These are phyloP conservation scores for Collybia sordida DNA, from an alignment of 768 basidiomycete genomes.

Conservation along the genomic window DNA sequence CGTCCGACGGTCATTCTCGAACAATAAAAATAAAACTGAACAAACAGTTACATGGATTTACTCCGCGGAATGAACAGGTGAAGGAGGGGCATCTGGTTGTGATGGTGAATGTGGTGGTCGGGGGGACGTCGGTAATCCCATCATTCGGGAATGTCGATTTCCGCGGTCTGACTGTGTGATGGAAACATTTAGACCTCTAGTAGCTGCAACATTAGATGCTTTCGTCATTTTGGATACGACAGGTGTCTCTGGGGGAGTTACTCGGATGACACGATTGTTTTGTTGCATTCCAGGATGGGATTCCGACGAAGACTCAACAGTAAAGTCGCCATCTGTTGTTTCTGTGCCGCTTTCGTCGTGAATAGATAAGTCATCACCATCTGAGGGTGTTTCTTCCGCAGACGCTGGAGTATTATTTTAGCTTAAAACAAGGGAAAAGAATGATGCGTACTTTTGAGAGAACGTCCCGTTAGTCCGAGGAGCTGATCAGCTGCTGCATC, in stretches of 20 bases:
- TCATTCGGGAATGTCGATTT: slow-evolving; percentile 63
- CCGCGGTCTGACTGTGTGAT: slow-evolving; percentile 49
- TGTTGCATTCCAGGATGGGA: slow-evolving; percentile 33
- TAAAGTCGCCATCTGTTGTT: slow-evolving; percentile 58
- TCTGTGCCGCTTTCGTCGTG: slow-evolving; percentile 79
- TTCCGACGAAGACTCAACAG: slow-evolving; percentile 46
- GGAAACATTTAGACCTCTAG: slow-evolving; percentile 68
- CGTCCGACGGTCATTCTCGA: not conserved
- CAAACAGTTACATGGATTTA: slow-evolving; percentile 14
- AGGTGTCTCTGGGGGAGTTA: slow-evolving; percentile 43
- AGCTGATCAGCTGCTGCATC: slow-evolving; percentile 82
- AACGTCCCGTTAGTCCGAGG: slow-evolving; percentile 74
- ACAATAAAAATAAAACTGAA: slow-evolving; percentile 10
- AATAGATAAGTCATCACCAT: slow-evolving; percentile 65
- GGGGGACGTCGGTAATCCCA: slow-evolving; percentile 61
- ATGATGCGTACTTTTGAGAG: slow-evolving; percentile 55
- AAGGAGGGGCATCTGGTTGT: slow-evolving; percentile 22
- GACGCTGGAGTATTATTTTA: slow-evolving; percentile 28
- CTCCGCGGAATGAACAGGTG: slow-evolving; percentile 20
- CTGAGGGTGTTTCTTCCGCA: slow-evolving; percentile 65
- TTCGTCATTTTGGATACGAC: slow-evolving; percentile 39
- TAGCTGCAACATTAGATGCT: slow-evolving; percentile 63
- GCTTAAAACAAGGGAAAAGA: slow-evolving; percentile 7
- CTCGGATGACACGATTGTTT: slow-evolving; percentile 25
- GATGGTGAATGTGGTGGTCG: slow-evolving; percentile 46